These are phyloP conservation scores for Plenodomus biglobosus DNA, from an alignment of 2,329 filamentous ascomycete genomes.

Conservation along the genomic window DNA sequence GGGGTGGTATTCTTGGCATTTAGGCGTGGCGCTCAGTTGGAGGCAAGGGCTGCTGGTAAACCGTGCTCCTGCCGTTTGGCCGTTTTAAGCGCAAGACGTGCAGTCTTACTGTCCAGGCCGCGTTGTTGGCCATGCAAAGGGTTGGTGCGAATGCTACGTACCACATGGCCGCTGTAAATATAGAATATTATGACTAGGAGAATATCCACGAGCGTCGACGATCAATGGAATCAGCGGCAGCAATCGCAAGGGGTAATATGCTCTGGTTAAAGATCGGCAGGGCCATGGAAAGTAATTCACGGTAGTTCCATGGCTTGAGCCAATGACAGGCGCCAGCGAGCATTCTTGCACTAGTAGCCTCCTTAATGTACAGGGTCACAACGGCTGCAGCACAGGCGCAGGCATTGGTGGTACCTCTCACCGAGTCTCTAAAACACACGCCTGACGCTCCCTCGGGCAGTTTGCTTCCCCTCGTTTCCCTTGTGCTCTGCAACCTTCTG, in stretches of 20 bases:
- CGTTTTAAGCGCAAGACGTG: not conserved
- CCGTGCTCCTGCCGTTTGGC: not conserved
- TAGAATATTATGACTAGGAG: no score
- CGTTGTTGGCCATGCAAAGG: no score
- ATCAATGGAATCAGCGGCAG: not conserved
- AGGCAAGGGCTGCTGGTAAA: slow-evolving; percentile 7
- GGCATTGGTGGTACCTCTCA: slow-evolving; percentile 20
- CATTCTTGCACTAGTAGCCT: slow-evolving; percentile 20
- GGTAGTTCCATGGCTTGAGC: slow-evolving; percentile 13
- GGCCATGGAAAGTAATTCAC: slow-evolving; percentile 5
- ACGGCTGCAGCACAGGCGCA: slow-evolving; percentile 25
- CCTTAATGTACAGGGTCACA: slow-evolving; percentile 17
- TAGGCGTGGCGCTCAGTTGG: slow-evolving; percentile 4
- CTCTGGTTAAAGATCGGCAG: slow-evolving; percentile 19
- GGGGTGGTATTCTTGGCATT: slow-evolving; percentile 10
- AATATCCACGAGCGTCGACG: not conserved
- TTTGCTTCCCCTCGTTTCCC: slow-evolving; percentile 15
- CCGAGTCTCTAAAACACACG: slow-evolving; percentile 28
- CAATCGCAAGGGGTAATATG: slow-evolving; percentile 1
- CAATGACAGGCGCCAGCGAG: slow-evolving; percentile 11
- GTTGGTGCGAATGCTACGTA: not conserved
- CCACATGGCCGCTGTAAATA: no score
- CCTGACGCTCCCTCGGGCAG: slow-evolving; percentile 26
- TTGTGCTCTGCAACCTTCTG: slow-evolving; percentile 9
- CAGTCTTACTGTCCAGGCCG: slow-evolving; percentile 9